Percentiles rank a stretch among this genome's conserved stretches.
Evolutionary conservation across 2,329 filamentous ascomycete genomes (phyloP).

Genomic region (Fusarium nelsonii): DNA sequence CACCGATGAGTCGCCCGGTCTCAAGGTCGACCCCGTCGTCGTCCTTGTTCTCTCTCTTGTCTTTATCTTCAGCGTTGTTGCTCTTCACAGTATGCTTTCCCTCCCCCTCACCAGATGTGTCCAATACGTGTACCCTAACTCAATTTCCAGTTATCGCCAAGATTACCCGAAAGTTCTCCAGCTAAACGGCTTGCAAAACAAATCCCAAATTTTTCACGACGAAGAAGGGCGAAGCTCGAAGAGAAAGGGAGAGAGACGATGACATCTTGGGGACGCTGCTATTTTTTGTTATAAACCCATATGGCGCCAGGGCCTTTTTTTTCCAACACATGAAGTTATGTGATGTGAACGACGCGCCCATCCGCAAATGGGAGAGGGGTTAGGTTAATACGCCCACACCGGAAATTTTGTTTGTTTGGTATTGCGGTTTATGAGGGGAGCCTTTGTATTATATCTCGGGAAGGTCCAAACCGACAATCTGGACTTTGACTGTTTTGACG

Average conservation of each 20-base stretch:
- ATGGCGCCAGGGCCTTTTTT: slow-evolving; percentile 36
- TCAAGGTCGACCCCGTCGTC: slow-evolving; percentile 98
- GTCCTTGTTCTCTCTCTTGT: slow-evolving; percentile 96
- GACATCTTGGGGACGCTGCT: slow-evolving; percentile 21
- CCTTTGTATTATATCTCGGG: slow-evolving; percentile 52
- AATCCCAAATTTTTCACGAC: slow-evolving; percentile 6
- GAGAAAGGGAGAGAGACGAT: slow-evolving; percentile 15
- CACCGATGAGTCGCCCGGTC: slow-evolving; percentile 96
- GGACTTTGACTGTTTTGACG: slow-evolving; percentile 44
- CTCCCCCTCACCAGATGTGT: background rate
- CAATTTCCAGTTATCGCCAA: slow-evolving; percentile 86
- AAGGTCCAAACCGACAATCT: slow-evolving; percentile 46
- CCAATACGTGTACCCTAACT: slow-evolving; percentile 37
- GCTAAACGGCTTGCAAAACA: slow-evolving; percentile 56
- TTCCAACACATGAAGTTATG: slow-evolving; percentile 27
- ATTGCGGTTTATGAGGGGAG: slow-evolving; percentile 47
- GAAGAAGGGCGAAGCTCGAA: slow-evolving; percentile 12
- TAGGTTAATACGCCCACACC: slow-evolving; percentile 46
- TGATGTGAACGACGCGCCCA: slow-evolving; percentile 39
- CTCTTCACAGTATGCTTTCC: slow-evolving; percentile 84
- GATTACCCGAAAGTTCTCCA: slow-evolving; percentile 88
- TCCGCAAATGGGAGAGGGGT: slow-evolving; percentile 33
- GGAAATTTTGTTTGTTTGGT: slow-evolving; percentile 48
- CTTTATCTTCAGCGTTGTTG: slow-evolving; percentile 99
- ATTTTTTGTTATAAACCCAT: slow-evolving; percentile 29